Evolutionary conservation across 331 rosid species (phyloP), one percentile per base, ranked within the genome.

Genomic region (Malus hybrid): DNA sequence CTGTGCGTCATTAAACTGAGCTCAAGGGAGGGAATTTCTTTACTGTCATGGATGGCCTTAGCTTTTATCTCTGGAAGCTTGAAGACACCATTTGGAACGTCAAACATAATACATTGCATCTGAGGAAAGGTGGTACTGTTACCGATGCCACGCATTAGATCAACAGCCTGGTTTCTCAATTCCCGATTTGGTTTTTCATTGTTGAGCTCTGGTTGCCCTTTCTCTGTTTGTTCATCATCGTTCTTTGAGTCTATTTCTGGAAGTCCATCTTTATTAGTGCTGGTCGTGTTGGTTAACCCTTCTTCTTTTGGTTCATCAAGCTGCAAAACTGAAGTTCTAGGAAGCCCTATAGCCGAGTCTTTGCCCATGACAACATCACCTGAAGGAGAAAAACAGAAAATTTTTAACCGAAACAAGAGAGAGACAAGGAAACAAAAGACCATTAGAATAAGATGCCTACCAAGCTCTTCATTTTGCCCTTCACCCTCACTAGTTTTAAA

Each of bases 21-120:
- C 58, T 81, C 81, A 34, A 81, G 73, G 34, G 68, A 81, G 53
- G 81, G 75, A 62, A 28, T 50, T 67, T 81, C 83, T 50, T 77
- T 70, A 22, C 63, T 57, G 48, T 50, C 80, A 74, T 74, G 28
- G 65, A 16, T 52, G 57, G 20, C n/a, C 57, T 52, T 52, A 6
- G 20, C 20, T 16, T 52, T 52, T 16, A 16, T 52, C 57, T 52
- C 57, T 52, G 57, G 57, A 52, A 16, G 9, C 1, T 77, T 73
- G 34, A 33, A 63, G 55, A 48, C 48, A 26, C 68, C 67, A 52
- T 61, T 74, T 60, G 75, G 29, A 69, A 60, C 32, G 15, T 61
- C 63, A 52, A 16, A 52, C 20, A 6, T 52, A 52, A 52, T 7
- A 48, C 73, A 34, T 55, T 77, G 75, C 7, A 39, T 72, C 56